Percentiles rank a stretch among this genome's conserved stretches.
These are phyloP conservation scores for Leavenworthia alabamica DNA, from an alignment of 345 rosid genomes.

Conservation along the genomic window DNA sequence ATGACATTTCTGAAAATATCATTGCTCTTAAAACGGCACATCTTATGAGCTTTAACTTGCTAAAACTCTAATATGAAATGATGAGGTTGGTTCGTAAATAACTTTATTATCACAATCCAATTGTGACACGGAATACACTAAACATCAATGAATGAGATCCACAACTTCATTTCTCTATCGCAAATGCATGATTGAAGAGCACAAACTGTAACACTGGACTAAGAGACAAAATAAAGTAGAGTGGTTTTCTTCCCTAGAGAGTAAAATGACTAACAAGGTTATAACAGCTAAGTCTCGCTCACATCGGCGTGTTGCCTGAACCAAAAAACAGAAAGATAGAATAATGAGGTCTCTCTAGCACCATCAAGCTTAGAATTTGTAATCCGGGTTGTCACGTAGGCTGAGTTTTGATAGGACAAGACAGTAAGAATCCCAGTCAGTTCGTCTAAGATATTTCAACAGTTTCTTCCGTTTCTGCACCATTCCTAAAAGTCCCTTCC, in stretches of 20 bases:
- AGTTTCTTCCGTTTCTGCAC: conserved; percentile 73
- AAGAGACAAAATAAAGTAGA: neutral
- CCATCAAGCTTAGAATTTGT: conserved; percentile 36
- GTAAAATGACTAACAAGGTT: conserved; percentile 7
- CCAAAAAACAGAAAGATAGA: conserved; percentile 3
- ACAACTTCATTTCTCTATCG: neutral
- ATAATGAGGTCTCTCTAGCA: neutral
- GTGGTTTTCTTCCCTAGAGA: conserved; percentile 3
- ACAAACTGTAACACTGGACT: neutral
- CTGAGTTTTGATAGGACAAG: conserved; percentile 65
- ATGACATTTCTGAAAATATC: conserved; percentile 13
- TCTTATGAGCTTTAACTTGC: neutral
- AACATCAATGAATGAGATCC: conserved; percentile 2
- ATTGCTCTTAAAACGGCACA: conserved; percentile 2
- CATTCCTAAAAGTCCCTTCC: conserved; percentile 72
- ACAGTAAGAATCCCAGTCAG: conserved; percentile 89
- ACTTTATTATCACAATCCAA: conserved; percentile 14
- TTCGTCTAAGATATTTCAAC: conserved; percentile 82
- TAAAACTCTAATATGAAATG: neutral
- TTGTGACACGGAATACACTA: neutral
- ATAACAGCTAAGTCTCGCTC: conserved; percentile 18
- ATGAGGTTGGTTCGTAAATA: neutral
- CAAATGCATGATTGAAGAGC: conserved; percentile 10
- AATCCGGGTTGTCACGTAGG: conserved; percentile 71
- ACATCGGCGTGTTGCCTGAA: neutral